Percentiles rank a stretch among this genome's conserved stretches.
phyloP scores from a whole-genome alignment of 179 eudicot species.

The Sideroxylon spinosum region DNA sequence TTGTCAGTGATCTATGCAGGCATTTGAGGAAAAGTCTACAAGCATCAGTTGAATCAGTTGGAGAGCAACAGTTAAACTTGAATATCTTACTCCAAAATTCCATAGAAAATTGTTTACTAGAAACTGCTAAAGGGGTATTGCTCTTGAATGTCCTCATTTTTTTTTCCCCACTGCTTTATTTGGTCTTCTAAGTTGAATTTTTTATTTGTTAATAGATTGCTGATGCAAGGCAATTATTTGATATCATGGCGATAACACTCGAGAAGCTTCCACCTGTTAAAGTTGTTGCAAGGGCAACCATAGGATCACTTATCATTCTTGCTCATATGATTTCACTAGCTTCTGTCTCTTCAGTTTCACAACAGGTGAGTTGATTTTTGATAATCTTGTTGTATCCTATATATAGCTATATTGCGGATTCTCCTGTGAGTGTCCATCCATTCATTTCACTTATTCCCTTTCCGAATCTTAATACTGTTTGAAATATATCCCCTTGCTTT shows the following conservation, averaged over 20 bases:
- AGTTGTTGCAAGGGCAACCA: conserved; percentile 65
- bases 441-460: not conserved
- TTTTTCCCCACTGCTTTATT: not conserved
- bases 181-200: not conserved
- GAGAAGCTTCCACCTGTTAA: conserved; percentile 70
- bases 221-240: conserved; percentile 66
- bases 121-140: conserved; percentile 82
- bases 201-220: conserved; percentile 40
- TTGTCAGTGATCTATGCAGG: conserved; percentile 71
- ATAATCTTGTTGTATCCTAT: not conserved
- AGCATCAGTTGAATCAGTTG: conserved; percentile 57
- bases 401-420: not conserved
- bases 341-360: conserved; percentile 48
- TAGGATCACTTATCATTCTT: conserved; percentile 69
- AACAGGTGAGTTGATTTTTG: conserved; percentile 49
- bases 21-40: conserved; percentile 90
- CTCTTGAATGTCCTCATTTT: not conserved
- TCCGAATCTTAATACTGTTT: not conserved
- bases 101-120: conserved; percentile 76
- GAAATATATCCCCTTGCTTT: too few relatives aligned
- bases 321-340: conserved; percentile 65
- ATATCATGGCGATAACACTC: conserved; percentile 68
- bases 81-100: conserved; percentile 75
- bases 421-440: not conserved
- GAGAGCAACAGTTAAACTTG: conserved; percentile 57